These are phyloP conservation scores for Epichloe sibirici DNA, from an alignment of 2,329 filamentous ascomycete species.

Conservation along the genomic window DNA sequence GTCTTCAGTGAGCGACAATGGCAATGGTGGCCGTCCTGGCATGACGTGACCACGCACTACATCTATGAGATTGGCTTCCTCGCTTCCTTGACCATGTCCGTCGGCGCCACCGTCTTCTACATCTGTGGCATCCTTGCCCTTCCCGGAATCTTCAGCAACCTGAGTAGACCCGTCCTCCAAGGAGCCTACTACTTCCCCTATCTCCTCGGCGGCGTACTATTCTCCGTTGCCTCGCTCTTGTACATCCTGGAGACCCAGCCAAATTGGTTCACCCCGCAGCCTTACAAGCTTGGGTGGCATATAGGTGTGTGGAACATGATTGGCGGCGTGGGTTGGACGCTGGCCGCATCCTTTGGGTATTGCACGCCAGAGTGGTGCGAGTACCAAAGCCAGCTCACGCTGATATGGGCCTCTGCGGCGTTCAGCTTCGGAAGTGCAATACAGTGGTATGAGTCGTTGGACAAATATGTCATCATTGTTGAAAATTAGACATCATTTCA, in stretches of 20 bases:
- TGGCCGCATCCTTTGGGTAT: constrained; percentile 43
- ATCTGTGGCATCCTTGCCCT: constrained; percentile 49
- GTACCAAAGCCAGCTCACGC: constrained; percentile 28
- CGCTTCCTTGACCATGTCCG: constrained; percentile 41
- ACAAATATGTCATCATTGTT: constrained; percentile 9
- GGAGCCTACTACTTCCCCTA: constrained; percentile 46
- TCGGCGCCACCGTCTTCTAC: constrained; percentile 52
- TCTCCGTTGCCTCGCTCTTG: constrained; percentile 41
- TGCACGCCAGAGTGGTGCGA: constrained; percentile 21
- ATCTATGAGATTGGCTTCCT: constrained; percentile 51
- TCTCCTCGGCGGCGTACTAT: constrained; percentile 48
- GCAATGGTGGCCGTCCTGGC: constrained; percentile 44
- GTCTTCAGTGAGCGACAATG: constrained; percentile 24
- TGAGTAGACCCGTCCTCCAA: constrained; percentile 33
- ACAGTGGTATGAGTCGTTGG: constrained; percentile 13
- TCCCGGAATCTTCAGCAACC: constrained; percentile 39
- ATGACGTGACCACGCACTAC: constrained; percentile 46
- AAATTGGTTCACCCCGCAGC: constrained; percentile 47
- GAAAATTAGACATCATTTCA: neutral
- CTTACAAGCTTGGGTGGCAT: constrained; percentile 48
- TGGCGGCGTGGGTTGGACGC: constrained; percentile 48
- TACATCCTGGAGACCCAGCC: constrained; percentile 55
- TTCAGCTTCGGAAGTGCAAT: constrained; percentile 11
- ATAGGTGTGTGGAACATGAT: constrained; percentile 52
- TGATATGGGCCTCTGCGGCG: constrained; percentile 13